Evolutionary conservation across 306 rosid species (phyloP).

Genomic region (Aeschynomene evenia): DNA sequence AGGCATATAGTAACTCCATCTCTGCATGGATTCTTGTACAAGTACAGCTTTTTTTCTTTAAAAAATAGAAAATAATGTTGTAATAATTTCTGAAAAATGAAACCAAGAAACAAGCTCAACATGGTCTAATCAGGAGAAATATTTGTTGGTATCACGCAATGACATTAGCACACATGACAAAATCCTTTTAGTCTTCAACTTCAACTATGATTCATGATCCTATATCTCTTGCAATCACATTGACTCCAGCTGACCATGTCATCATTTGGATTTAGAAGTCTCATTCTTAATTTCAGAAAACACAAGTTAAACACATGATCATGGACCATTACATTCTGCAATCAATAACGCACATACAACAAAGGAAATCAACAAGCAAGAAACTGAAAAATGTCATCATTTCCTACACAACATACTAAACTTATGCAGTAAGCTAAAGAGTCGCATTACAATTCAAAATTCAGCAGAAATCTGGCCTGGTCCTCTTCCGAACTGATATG

Average conservation of each 20-base stretch:
- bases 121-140: neutral
- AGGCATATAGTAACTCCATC: neutral
- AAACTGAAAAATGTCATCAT: conserved; percentile 6
- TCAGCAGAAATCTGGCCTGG: conserved; percentile 82
- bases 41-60: neutral
- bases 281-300: neutral
- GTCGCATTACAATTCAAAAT: neutral
- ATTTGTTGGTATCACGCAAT: neutral
- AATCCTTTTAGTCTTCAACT: neutral
- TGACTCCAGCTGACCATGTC: neutral
- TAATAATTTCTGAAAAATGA: neutral
- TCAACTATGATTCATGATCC: neutral
- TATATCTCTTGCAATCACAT: neutral
- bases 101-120: neutral
- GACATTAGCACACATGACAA: neutral
- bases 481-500: conserved; percentile 76
- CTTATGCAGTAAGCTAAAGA: neutral
- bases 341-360: conserved; percentile 19
- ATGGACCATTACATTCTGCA: conserved; percentile 12
- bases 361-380: conserved; percentile 6
- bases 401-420: neutral
- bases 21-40: neutral
- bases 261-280: neutral
- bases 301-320: conserved; percentile 15
- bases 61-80: neutral